Evolutionary conservation across 2,329 filamentous ascomycete species (phyloP), one percentile per base, ranked within the genome.

Genomic region (Phialophora expanda): DNA sequence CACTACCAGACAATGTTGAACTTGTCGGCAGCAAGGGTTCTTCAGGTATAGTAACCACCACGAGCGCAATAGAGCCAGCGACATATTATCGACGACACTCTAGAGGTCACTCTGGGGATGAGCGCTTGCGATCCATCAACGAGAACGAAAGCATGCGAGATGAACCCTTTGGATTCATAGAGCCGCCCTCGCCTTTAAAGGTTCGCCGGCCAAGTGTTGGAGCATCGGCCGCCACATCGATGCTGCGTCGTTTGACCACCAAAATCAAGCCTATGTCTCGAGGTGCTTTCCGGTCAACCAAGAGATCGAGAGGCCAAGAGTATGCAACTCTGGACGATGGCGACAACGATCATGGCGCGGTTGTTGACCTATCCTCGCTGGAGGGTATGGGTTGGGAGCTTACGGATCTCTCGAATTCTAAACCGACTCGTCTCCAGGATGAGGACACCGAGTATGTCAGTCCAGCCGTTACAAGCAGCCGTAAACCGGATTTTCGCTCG

Each of bases 361-460:
- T 20, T 4, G 70, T 73, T 9, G 72, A 73, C 62, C 56, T 73
- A 14, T 71, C 72, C 7, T 71, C 72, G 11, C 66, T 73, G 14
- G 69, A 61, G 53, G 72, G 72, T 11, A 51, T 71, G 44, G 71
- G 70, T 3, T 72, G 69, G 62, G 71, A 73, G 57, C 61, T 73
- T 20, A 68, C 55, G 14, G 71, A 73, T 48, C 66, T 72, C 58
- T 66, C 67, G 9, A 64, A 62, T 12, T 17, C 50, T 22, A 38
- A 65, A 7, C 22, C 22, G 20, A 30, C 51, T 9, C 30, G 34
- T 11, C 54, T 66, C 4, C 54, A 61, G 44, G 61, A 68, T 3
- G 53, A 65, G 34, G 57, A 68, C 2, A 73, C 70, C 8, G 65
- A 57, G 22, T 73, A 70, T 59, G 64, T 63, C 12, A 32, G 51